These are phyloP conservation scores for Kodamaea nitidulidarum DNA, from an alignment of 805 yeast genomes.

Conservation along the genomic window DNA sequence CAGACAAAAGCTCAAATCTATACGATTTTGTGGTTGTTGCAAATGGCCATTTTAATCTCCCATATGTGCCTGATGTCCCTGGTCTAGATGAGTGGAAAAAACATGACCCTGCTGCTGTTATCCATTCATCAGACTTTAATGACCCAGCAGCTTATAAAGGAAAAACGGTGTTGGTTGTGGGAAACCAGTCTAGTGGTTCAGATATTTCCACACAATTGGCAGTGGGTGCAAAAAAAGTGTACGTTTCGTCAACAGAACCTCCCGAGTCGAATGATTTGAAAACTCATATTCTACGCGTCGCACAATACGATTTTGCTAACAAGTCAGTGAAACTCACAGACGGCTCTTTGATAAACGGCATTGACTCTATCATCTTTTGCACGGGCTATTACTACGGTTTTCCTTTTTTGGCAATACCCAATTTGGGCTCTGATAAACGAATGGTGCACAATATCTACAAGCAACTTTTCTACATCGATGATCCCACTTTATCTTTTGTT, in stretches of 20 bases:
- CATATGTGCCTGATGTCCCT: conserved; percentile 19
- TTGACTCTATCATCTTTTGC: conserved; percentile 20
- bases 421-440: conserved; percentile 19
- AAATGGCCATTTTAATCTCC: conserved; percentile 23
- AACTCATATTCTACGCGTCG: conserved; percentile 9
- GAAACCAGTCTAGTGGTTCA: conserved; percentile 27
- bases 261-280: conserved; percentile 3
- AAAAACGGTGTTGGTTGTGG: conserved; percentile 19
- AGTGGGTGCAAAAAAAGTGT: conserved; percentile 12
- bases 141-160: conserved; percentile 13
- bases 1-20: neutral
- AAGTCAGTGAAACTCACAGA: conserved; percentile 15
- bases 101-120: conserved; percentile 13
- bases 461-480: conserved; percentile 30
- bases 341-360: conserved; percentile 12
- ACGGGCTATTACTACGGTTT: conserved; percentile 22
- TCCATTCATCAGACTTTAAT: conserved; percentile 20
- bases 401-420: conserved; percentile 22
- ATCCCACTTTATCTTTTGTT: conserved; percentile 28
- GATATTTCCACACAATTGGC: conserved; percentile 15
- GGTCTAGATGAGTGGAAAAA: conserved; percentile 21
- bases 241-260: conserved; percentile 11
- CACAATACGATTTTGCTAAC: conserved; percentile 22
- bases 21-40: conserved; percentile 24
- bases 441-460: conserved; percentile 28